Base-by-base conservation (phyloP, 495 filamentous ascomycete genomes). In the Neurospora intermedia region DNA sequence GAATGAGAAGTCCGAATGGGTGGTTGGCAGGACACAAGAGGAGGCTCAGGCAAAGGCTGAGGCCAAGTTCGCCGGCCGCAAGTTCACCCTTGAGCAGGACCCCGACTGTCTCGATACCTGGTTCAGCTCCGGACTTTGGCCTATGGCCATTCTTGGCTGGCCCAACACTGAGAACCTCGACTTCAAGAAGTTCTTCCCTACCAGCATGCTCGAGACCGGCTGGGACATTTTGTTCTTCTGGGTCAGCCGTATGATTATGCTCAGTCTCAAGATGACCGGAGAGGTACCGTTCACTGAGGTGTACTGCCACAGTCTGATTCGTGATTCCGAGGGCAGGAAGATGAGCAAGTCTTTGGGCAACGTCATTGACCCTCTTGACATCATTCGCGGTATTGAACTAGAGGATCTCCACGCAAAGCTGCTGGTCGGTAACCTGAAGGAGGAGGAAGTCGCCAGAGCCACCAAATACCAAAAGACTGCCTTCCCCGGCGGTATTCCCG, bases 161-260 rank as follows among this genome's bases (percentile, higher is more conserved):
- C 92, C 92, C 70, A 85, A 88, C 66, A 82, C 78, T 2, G 79
- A 92, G 77, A 90, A 87, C 13, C 81, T 84, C 70, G 91, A 93
- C 78, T 80, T 91, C 69, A 84, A 89, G 81, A 89, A 89, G 70
- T 83, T 93, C 72, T 94, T 91, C 81, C 92, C 92, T 18, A 94
- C 91, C 10, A 89, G 86, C 73, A 82, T 93, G 69, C 82, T 94
- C 69, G 92, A 95, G 80, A 94, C 92, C 16, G 92, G 92, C 23
- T 94, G 92, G 92, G 91, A 95, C 82, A 95, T 95, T 76, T 82
- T 95, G 69, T 83, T 92, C 85, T 94, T 94, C 88, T 95, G 92
- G 92, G 90, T 94, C 71, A 89, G 88, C 20, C 82, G 92, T 70
- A 95, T 95, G 92, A 91, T 95, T 78, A 92, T 95, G 88, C 85